Evolutionary conservation across 306 rosid genomes (phyloP), one percentile per base, ranked within the genome.

Genomic region (Medicago arabica): DNA sequence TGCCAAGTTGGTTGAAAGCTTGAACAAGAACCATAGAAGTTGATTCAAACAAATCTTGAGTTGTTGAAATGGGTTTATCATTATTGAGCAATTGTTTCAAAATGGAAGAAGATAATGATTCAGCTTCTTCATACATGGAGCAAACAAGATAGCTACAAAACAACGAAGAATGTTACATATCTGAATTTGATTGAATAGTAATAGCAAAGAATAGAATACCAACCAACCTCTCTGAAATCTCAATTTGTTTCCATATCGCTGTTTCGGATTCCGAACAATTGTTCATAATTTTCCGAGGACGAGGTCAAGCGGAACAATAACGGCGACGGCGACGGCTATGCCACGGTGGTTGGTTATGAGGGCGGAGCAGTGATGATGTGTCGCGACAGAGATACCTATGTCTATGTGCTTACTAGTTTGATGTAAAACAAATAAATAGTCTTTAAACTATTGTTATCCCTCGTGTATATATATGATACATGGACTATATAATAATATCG

Each of bases 21-120:
- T 95, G 98, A 74, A 92, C 72, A 31, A 92, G 78, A 9, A 90
- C 97, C 96, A 95, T 95, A 9, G 85, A 87, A 67, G 84, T 68
- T n/a, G 87, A 89, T 74, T 90, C 92, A 80, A 86, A 67, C 89
- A 89, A 72, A 69, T 90, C 98, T 46, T 65, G 82, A 72, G 34
- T 55, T 41, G 71, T 76, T 28, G 31, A 28, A 66, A 58, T 7
- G 25, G 2, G 50, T 17, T 1, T 43, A 67, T 57, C n/a, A 1
- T 23, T 1, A 23, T 36, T 36, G 31, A 58, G 65, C 40, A 88
- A 75, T n/a, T 74, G 82, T 78, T 86, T 87, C 78, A 92, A 67
- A 72, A 87, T 76, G 8, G 97, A 88, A 40, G 89, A 86, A 83
- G 98, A 87, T 46, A 75, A 68, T 9, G 85, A 81, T 28, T 83